Percentiles rank a stretch among this genome's conserved stretches.
Conservation (phyloP, 2,329 filamentous ascomycete genomes). For the Emydomyces testavorans region DNA sequence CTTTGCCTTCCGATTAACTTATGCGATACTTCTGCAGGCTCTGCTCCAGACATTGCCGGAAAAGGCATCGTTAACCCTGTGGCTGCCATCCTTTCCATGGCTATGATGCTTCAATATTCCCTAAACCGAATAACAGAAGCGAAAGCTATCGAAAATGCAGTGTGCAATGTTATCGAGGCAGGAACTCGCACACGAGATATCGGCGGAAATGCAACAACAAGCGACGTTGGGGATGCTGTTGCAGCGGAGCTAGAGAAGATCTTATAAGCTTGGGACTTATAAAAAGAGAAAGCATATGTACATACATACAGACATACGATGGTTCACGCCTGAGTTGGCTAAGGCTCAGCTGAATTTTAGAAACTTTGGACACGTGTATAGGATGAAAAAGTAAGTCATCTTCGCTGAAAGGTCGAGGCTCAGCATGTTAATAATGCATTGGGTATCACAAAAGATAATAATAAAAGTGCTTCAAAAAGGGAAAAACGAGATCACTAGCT, state of each 20-base stretch:
- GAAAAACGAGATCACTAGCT: neutral
- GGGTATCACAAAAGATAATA: conserved; percentile 3
- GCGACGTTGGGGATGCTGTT: conserved; percentile 72
- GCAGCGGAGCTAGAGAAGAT: conserved; percentile 60
- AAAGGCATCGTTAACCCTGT: conserved; percentile 86
- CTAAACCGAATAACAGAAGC: conserved; percentile 68
- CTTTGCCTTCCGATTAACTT: neutral
- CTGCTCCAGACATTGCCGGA: conserved; percentile 85
- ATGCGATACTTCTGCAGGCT: conserved; percentile 39
- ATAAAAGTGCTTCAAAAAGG: neutral
- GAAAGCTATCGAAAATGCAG: conserved; percentile 66
- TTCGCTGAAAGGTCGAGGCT: too few relatives aligned
- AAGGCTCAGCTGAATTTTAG: too few relatives aligned
- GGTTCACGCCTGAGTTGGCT: too few relatives aligned
- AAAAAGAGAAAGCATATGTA: neutral
- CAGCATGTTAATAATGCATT: conserved; percentile 3
- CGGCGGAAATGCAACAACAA: conserved; percentile 62
- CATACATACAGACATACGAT: too few relatives aligned
- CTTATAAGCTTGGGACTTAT: conserved; percentile 30
- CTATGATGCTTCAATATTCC: conserved; percentile 95
- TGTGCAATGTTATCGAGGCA: conserved; percentile 65
- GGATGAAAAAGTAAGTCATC: too few relatives aligned
- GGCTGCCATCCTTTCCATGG: conserved; percentile 79
- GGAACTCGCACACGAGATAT: conserved; percentile 75
- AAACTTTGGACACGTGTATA: too few relatives aligned